Conservation (phyloP, 2,329 filamentous ascomycete species). For the Dryadomyces quercus-mongolicae region DNA sequence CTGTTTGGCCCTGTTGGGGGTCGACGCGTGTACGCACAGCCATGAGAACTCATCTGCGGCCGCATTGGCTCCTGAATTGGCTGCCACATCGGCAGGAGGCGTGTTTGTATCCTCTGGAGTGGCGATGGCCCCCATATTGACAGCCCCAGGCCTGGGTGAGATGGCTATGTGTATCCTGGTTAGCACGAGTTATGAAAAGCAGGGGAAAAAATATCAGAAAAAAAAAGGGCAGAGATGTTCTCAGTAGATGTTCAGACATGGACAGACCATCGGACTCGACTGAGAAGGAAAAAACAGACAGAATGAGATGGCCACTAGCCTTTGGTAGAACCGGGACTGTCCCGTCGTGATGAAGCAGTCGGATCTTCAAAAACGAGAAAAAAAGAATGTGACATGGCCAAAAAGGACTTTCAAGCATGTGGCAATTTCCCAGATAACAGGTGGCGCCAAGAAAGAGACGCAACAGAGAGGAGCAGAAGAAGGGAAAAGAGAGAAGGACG, state of each 20-base stretch:
- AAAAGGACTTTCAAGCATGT: not conserved
- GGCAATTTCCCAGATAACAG: not conserved
- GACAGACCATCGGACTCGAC: too few relatives aligned
- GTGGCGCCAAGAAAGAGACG: not conserved
- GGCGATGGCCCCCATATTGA: not conserved
- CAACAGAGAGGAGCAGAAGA: not conserved
- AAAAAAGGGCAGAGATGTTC: not conserved
- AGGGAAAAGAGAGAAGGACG: not conserved
- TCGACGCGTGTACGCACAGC: conserved; percentile 13
- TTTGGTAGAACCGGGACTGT: not conserved
- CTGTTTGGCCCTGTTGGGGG: not conserved
- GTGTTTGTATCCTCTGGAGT: not conserved
- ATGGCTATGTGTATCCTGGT: not conserved
- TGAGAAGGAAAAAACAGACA: too few relatives aligned
- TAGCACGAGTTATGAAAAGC: not conserved
- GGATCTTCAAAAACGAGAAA: too few relatives aligned
- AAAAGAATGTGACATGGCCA: not conserved
- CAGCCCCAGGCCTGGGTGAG: not conserved
- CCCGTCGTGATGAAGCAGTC: not conserved
- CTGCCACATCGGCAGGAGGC: not conserved
- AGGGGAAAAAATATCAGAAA: not conserved
- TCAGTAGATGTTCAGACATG: too few relatives aligned
- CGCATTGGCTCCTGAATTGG: not conserved
- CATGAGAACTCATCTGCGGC: conserved; percentile 15
- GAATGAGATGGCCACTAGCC: not conserved